Conservation (phyloP, 352 stramenopile species). For the Globisporangium emineosum region DNA sequence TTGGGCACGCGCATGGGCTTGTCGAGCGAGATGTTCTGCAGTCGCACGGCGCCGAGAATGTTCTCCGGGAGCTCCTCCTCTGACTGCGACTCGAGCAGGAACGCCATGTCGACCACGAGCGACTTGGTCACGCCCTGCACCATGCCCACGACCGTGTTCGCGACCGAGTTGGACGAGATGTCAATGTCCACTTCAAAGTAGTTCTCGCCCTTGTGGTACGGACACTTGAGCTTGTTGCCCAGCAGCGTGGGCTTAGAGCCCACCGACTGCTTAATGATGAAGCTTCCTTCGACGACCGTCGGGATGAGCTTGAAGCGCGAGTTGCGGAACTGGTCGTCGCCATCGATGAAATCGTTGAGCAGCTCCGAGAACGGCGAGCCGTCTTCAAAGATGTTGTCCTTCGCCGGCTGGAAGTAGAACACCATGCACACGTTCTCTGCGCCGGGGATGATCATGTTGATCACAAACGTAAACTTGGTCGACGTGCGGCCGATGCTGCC, state of each 20-base stretch:
- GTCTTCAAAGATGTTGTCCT: constrained; percentile 84
- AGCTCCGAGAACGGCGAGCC: constrained; percentile 87
- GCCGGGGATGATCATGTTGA: constrained; percentile 88
- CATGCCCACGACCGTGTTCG: constrained; percentile 86
- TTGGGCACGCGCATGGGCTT: constrained; percentile 58
- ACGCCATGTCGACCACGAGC: constrained; percentile 88
- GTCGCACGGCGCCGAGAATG: constrained; percentile 72
- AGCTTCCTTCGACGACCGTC: constrained; percentile 95
- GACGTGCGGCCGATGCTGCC: constrained; percentile 75
- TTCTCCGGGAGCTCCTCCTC: constrained; percentile 87
- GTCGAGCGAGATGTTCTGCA: constrained; percentile 84
- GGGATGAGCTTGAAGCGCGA: constrained; percentile 98
- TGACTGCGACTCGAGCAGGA: constrained; percentile 80
- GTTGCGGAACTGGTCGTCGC: constrained; percentile 94
- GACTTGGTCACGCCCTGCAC: constrained; percentile 88
- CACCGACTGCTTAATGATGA: constrained; percentile 95
- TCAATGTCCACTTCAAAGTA: constrained; percentile 97
- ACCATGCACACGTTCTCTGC: constrained; percentile 78
- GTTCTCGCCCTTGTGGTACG: constrained; percentile 83
- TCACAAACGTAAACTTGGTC: constrained; percentile 84
- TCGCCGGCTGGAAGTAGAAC: constrained; percentile 83
- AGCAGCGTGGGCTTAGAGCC: constrained; percentile 95
- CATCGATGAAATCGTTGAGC: constrained; percentile 91
- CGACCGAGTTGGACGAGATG: constrained; percentile 92
- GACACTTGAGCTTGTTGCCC: constrained; percentile 95